These are phyloP conservation scores for Naematelia encephala DNA, from an alignment of 768 basidiomycete genomes.

Conservation along the genomic window DNA sequence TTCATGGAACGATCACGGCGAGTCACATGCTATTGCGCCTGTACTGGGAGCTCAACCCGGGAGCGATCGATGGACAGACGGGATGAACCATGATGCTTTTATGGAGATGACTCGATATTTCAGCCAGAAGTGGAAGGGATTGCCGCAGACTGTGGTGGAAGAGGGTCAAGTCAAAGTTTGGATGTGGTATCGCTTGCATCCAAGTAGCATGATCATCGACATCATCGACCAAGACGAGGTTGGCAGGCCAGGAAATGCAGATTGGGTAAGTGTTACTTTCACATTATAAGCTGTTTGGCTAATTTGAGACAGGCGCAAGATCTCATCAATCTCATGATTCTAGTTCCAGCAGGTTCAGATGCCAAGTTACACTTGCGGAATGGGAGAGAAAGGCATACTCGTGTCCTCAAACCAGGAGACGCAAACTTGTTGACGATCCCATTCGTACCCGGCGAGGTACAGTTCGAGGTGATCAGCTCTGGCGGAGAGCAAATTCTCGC, in stretches of 20 bases:
- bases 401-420: conserved; percentile 16
- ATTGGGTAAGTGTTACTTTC: conserved; percentile 36
- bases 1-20: conserved; percentile 52
- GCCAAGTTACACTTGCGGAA: conserved; percentile 12
- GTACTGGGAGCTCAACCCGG: conserved; percentile 48
- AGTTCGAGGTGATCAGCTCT: conserved; percentile 19
- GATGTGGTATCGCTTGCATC: conserved; percentile 43
- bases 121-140: conserved; percentile 27
- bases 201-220: conserved; percentile 16
- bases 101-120: conserved; percentile 41
- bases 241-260: conserved; percentile 37
- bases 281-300: background rate
- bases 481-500: conserved; percentile 14
- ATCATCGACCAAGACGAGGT: conserved; percentile 25
- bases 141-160: conserved; percentile 4
- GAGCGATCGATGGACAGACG: conserved; percentile 46
- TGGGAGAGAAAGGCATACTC: background rate
- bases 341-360: conserved; percentile 17
- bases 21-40: conserved; percentile 47
- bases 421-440: conserved; percentile 28
- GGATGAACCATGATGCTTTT: conserved; percentile 44
- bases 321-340: conserved; percentile 40
- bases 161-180: conserved; percentile 12
- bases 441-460: conserved; percentile 33
- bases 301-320: conserved; percentile 40